Evolutionary conservation across 495 filamentous ascomycete species (phyloP).

Genomic region (Venustampulla echinocandica): DNA sequence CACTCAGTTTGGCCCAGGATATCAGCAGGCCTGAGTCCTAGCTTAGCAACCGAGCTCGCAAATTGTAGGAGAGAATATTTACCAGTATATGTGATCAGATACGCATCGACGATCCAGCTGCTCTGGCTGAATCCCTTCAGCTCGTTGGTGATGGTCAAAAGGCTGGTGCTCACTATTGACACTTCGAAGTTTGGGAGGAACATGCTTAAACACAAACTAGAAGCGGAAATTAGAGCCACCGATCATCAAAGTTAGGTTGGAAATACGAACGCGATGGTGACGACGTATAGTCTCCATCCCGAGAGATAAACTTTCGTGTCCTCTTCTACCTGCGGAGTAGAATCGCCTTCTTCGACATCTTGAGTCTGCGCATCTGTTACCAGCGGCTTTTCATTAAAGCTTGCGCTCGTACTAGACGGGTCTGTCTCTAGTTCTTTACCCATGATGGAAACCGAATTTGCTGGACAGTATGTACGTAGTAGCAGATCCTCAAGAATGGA

Average conservation of each 20-base stretch:
- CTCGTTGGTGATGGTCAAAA: conserved; percentile 45
- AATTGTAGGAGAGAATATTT: conserved; percentile 32
- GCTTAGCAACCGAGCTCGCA: not conserved
- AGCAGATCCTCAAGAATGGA: too few relatives aligned
- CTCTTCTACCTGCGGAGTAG: too few relatives aligned
- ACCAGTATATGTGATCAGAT: conserved; percentile 51
- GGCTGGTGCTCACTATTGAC: conserved; percentile 50
- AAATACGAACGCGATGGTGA: not conserved
- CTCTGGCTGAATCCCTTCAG: conserved; percentile 39
- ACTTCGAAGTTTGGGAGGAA: conserved; percentile 46
- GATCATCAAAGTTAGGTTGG: not conserved
- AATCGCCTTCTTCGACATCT: too few relatives aligned
- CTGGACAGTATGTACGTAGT: too few relatives aligned
- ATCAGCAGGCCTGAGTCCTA: conserved; percentile 23
- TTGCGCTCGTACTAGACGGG: too few relatives aligned
- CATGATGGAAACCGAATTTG: too few relatives aligned
- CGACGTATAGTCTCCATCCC: not conserved
- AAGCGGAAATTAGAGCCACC: too few relatives aligned
- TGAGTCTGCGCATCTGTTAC: too few relatives aligned
- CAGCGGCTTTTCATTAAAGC: too few relatives aligned
- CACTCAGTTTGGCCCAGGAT: conserved; percentile 41
- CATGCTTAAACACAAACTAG: conserved; percentile 41
- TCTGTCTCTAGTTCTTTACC: too few relatives aligned
- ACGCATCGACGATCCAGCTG: conserved; percentile 49
- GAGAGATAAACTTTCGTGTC: not conserved